Conservation (phyloP, 441 rosid genomes). For the Bocquillonia castaneifolia region DNA sequence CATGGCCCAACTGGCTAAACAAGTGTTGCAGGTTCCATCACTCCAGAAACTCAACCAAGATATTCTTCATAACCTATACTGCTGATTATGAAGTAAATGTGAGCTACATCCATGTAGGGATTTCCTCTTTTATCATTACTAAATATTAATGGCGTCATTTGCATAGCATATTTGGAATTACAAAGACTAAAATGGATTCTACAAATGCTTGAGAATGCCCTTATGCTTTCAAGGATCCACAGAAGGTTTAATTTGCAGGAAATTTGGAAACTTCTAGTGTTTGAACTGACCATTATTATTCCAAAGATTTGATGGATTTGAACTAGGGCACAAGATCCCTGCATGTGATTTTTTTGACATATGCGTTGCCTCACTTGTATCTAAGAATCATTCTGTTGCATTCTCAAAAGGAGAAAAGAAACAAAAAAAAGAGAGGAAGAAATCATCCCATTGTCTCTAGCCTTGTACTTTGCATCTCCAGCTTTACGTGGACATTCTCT, state of each 20-base stretch:
- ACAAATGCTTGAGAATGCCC: not conserved
- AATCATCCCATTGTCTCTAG: not conserved
- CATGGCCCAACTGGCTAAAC: slow-evolving; percentile 56
- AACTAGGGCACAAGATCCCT: too few species aligned
- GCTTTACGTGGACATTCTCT: not conserved
- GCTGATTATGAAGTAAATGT: slow-evolving; percentile 17
- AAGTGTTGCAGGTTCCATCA: slow-evolving; percentile 42
- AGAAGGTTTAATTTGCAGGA: not conserved
- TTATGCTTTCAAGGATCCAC: not conserved
- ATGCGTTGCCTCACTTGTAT: not conserved
- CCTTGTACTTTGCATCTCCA: not conserved
- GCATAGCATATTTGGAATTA: not conserved
- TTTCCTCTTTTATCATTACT: not conserved
- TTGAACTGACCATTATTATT: not conserved
- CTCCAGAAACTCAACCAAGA: slow-evolving; percentile 47
- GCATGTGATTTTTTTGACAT: too few species aligned
- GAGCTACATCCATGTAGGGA: not conserved
- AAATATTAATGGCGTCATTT: not conserved
- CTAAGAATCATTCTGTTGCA: too few species aligned
- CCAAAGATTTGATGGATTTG: not conserved
- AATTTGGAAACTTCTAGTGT: not conserved
- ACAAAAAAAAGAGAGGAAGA: too few species aligned
- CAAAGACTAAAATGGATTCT: not conserved
- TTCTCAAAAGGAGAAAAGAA: too few species aligned
- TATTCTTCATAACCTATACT: slow-evolving; percentile 39